Percentiles rank a stretch among this genome's conserved stretches.
Evolutionary conservation across 225 moss, liverwort and hornwort genomes (phyloP).

Genomic region (Pseudoscleropodium purum): DNA sequence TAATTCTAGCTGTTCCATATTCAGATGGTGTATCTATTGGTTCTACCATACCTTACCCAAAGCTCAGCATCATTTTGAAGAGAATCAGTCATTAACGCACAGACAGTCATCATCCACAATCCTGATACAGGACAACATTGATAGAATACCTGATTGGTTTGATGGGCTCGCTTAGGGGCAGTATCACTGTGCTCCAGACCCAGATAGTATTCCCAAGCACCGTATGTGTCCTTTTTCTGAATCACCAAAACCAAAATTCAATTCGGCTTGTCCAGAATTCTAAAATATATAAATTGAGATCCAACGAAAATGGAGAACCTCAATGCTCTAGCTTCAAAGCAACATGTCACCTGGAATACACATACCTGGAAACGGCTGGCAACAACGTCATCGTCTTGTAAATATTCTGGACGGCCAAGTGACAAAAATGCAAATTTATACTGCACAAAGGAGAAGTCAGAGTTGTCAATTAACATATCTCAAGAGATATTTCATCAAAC

Average conservation of each 20-base stretch:
- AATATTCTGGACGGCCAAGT: slow-evolving; percentile 78
- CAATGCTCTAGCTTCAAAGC: neutral
- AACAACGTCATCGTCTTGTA: slow-evolving; percentile 86
- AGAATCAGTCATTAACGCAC: neutral
- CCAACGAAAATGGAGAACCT: neutral
- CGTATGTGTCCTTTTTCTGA: slow-evolving; percentile 89
- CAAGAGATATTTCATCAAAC: neutral
- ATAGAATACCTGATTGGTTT: slow-evolving; percentile 66
- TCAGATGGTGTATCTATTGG: neutral
- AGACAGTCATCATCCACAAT: neutral
- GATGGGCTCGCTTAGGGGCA: slow-evolving; percentile 79
- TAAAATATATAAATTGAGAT: neutral
- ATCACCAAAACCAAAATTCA: neutral
- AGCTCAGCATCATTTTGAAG: neutral
- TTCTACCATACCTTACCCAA: neutral
- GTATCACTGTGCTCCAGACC: slow-evolving; percentile 82
- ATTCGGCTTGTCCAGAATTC: neutral
- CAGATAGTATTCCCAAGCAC: slow-evolving; percentile 93
- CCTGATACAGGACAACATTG: neutral
- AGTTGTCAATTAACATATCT: neutral
- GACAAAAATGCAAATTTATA: slow-evolving; percentile 95
- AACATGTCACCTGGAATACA: neutral
- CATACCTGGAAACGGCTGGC: slow-evolving; percentile 87
- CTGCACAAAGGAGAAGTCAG: slow-evolving; percentile 30
- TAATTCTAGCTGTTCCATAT: neutral